Conservation (phyloP, 495 filamentous ascomycete species). For the Penicillium steckii region DNA sequence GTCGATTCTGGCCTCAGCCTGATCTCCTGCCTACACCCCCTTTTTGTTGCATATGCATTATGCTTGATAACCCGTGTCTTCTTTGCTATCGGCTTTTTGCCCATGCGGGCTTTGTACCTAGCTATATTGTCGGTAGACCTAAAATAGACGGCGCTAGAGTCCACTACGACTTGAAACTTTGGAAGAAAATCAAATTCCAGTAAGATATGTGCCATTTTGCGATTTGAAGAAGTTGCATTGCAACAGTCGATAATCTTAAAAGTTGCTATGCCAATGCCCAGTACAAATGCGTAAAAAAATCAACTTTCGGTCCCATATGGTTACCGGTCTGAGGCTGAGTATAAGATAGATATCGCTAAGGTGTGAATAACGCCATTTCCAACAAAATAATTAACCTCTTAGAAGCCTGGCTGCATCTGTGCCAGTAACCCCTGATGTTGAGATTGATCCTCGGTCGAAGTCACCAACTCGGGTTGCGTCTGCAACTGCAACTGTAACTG, state of each 20-base stretch:
- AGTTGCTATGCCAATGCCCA: too few relatives aligned
- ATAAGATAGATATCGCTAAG: neutral
- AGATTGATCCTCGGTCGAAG: neutral
- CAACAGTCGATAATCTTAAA: too few relatives aligned
- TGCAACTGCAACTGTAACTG: neutral
- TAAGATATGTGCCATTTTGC: too few relatives aligned
- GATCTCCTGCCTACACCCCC: slow-evolving; percentile 8
- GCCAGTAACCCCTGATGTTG: neutral
- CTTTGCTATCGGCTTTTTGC: slow-evolving; percentile 4
- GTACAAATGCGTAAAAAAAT: too few relatives aligned
- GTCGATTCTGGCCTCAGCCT: slow-evolving; percentile 5
- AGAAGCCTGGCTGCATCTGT: neutral
- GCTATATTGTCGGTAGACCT: slow-evolving; percentile 17
- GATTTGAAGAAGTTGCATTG: too few relatives aligned
- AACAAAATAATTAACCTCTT: neutral
- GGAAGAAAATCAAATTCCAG: too few relatives aligned
- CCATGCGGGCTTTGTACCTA: slow-evolving; percentile 20
- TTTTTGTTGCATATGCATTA: slow-evolving; percentile 20
- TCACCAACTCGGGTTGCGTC: neutral
- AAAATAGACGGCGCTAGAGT: slow-evolving; percentile 23
- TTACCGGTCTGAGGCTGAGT: too few relatives aligned
- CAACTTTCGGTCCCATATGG: too few relatives aligned
- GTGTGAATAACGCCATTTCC: neutral
- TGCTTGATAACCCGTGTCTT: slow-evolving; percentile 4
- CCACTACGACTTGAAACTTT: neutral